Evolutionary conservation across 2,329 filamentous ascomycete genomes (phyloP).

Genomic region (Aspergillus aculeatus): DNA sequence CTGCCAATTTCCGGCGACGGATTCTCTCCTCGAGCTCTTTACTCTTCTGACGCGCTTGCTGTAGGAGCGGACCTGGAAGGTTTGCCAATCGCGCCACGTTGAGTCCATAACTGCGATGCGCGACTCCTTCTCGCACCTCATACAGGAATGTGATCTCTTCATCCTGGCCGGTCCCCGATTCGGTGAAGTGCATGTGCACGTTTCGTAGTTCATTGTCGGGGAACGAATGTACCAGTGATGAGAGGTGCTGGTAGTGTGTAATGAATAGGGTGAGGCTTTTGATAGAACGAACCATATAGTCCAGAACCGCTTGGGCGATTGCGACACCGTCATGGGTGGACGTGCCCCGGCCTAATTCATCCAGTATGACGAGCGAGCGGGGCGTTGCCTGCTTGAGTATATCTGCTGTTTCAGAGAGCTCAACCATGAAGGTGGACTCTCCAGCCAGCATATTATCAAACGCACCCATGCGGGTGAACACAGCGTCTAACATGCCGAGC

Average conservation of each 20-base stretch:
- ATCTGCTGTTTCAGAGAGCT: slow-evolving; percentile 85
- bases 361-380: slow-evolving; percentile 82
- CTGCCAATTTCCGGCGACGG: slow-evolving; percentile 58
- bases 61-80: slow-evolving; percentile 73
- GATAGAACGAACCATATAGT: slow-evolving; percentile 74
- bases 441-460: slow-evolving; percentile 94
- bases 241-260: slow-evolving; percentile 90
- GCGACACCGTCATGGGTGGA: slow-evolving; percentile 94
- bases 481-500: slow-evolving; percentile 82
- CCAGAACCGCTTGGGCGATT: slow-evolving; percentile 87
- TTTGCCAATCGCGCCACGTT: slow-evolving; percentile 88
- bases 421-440: slow-evolving; percentile 97
- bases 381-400: slow-evolving; percentile 88
- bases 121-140: slow-evolving; percentile 84
- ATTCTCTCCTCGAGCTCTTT: slow-evolving; percentile 74
- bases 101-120: slow-evolving; percentile 88
- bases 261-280: slow-evolving; percentile 88
- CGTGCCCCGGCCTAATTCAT: slow-evolving; percentile 91
- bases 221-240: slow-evolving; percentile 70
- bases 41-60: slow-evolving; percentile 77
- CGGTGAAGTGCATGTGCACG: slow-evolving; percentile 89
- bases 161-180: slow-evolving; percentile 53
- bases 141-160: slow-evolving; percentile 93
- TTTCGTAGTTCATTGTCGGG: slow-evolving; percentile 68
- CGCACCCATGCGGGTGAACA: slow-evolving; percentile 94